phyloP scores from a whole-genome alignment of 176 grass and related monocot genomes.

The Aegilops speltoides region DNA sequence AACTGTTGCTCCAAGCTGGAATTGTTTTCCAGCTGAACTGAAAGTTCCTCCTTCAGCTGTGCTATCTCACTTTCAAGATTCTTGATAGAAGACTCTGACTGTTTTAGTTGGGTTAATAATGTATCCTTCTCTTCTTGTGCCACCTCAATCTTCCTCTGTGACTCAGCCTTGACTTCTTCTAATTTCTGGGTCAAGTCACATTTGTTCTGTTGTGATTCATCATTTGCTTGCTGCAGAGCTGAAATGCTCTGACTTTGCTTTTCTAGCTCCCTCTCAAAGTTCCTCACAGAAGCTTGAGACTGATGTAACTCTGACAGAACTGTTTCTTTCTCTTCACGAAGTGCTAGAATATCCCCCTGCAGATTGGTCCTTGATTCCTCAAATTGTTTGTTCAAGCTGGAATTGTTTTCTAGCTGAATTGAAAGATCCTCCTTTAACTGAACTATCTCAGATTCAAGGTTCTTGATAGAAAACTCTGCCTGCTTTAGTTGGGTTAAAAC shows the following conservation, averaged over 20 bases:
- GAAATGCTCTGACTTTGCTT: constrained; percentile 39
- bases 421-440: constrained; percentile 38
- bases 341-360: constrained; percentile 7
- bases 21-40: constrained; percentile 40
- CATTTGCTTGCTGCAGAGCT: constrained; percentile 43
- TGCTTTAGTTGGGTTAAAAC: constrained; percentile 31
- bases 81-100: constrained; percentile 17
- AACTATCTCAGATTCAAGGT: constrained; percentile 41
- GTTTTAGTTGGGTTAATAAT: constrained; percentile 28
- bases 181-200: constrained; percentile 26
- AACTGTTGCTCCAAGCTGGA: constrained; percentile 45
- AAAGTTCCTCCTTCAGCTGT: constrained; percentile 40
- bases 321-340: constrained; percentile 24
- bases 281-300: constrained; percentile 40
- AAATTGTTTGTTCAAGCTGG: constrained; percentile 40
- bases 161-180: constrained; percentile 30
- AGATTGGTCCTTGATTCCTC: constrained; percentile 29
- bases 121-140: constrained; percentile 32
- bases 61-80: constrained; percentile 44
- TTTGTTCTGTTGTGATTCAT: constrained; percentile 37
- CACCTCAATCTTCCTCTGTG: constrained; percentile 28
- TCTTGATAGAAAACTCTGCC: constrained; percentile 17
- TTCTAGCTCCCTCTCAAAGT: constrained; percentile 44
- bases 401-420: constrained; percentile 41
- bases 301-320: constrained; percentile 18